Percentiles rank a stretch among this genome's conserved stretches.
Conservation (phyloP, 352 stramenopile genomes). For the Salisapilia sapeloensis region DNA sequence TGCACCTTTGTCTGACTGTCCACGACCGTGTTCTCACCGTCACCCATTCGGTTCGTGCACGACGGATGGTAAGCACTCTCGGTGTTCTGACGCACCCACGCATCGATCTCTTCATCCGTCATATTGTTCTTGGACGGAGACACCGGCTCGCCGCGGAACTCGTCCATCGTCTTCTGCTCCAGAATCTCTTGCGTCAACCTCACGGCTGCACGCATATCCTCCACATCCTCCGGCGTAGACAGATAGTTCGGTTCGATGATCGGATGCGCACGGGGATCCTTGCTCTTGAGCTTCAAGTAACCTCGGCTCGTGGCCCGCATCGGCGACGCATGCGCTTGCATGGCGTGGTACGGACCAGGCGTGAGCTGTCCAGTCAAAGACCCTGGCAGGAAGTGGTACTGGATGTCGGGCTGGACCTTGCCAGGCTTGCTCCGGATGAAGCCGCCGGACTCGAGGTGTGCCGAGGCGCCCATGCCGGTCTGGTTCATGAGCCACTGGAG, state of each 20-base stretch:
- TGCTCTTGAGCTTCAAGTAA: slow-evolving; percentile 60
- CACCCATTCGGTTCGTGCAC: slow-evolving; percentile 82
- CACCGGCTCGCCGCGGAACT: slow-evolving; percentile 64
- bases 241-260: slow-evolving; percentile 84
- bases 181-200: slow-evolving; percentile 77
- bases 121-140: slow-evolving; percentile 45
- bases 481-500: slow-evolving; percentile 68
- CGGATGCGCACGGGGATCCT: slow-evolving; percentile 53
- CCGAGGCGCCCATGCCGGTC: slow-evolving; percentile 55
- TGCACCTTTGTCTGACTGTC: slow-evolving; percentile 76
- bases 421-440: slow-evolving; percentile 71
- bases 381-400: slow-evolving; percentile 83
- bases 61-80: slow-evolving; percentile 82
- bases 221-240: slow-evolving; percentile 51
- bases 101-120: slow-evolving; percentile 60
- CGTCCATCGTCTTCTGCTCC: slow-evolving; percentile 71
- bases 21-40: slow-evolving; percentile 74
- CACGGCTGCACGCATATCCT: slow-evolving; percentile 65
- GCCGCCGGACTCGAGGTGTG: slow-evolving; percentile 70
- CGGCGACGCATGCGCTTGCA: slow-evolving; percentile 78
- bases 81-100: slow-evolving; percentile 68
- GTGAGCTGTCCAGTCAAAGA: slow-evolving; percentile 58
- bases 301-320: slow-evolving; percentile 78
- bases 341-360: slow-evolving; percentile 42
- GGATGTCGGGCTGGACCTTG: slow-evolving; percentile 72